phyloP scores from a whole-genome alignment of 441 rosid genomes.

The Heliophila coronopifolia region DNA sequence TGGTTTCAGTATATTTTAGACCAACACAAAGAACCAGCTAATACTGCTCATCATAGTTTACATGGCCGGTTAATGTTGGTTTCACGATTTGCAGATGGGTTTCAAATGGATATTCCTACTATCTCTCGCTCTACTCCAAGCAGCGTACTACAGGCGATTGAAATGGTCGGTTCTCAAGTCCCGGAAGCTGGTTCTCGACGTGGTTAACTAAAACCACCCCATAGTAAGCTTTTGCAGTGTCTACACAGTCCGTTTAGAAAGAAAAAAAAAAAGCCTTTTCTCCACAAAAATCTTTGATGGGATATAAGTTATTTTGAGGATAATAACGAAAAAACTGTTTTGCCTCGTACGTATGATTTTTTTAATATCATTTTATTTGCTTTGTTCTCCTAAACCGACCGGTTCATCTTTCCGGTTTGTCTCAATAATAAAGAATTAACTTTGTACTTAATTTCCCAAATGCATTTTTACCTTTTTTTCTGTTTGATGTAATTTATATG shows the following conservation, averaged over 20 bases:
- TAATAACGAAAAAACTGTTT: conserved; percentile 16
- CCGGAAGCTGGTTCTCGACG: conserved; percentile 86
- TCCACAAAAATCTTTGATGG: conserved; percentile 21
- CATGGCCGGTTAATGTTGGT: not conserved
- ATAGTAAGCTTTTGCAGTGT: conserved; percentile 22
- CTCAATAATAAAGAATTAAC: conserved; percentile 16
- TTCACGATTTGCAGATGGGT: conserved; percentile 72
- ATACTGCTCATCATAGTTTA: not conserved
- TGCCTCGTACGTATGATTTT: too few relatives aligned
- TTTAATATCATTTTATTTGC: conserved; percentile 14
- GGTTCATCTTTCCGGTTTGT: conserved; percentile 7
- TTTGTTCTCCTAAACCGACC: not conserved
- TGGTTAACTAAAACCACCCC: conserved; percentile 52
- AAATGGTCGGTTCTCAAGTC: conserved; percentile 92
- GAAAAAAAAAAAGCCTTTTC: too few relatives aligned
- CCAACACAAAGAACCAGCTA: not conserved
- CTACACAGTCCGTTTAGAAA: too few relatives aligned
- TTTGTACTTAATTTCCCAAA: not conserved
- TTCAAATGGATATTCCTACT: conserved; percentile 98
- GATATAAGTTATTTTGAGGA: conserved; percentile 17
- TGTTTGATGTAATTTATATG: too few relatives aligned
- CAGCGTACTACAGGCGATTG: conserved; percentile 82
- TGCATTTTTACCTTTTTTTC: too few relatives aligned
- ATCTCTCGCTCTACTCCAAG: conserved; percentile 92
- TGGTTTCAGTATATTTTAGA: too few relatives aligned